Evolutionary conservation across 2,329 filamentous ascomycete species (phyloP).

Genomic region (Tympanopsis confertula): DNA sequence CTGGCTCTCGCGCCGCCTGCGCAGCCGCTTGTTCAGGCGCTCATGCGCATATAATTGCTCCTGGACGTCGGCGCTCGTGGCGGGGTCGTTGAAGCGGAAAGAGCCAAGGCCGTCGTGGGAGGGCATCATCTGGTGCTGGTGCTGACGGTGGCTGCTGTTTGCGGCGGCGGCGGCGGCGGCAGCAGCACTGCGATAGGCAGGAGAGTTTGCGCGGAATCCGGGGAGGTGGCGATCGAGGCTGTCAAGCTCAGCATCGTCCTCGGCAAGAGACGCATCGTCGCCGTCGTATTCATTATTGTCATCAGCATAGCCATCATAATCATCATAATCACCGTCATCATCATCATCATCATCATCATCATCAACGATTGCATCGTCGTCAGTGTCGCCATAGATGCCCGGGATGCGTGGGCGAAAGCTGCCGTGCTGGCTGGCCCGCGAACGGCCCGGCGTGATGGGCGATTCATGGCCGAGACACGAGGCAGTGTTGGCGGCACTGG

Average conservation of each 20-base stretch:
- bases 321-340: slow-evolving; percentile 13
- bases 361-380: slow-evolving; percentile 24
- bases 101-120: slow-evolving; percentile 84
- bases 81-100: slow-evolving; percentile 55
- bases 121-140: slow-evolving; percentile 64
- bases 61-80: slow-evolving; percentile 48
- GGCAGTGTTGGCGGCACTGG: slow-evolving; percentile 45
- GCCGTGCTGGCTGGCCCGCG: slow-evolving; percentile 68
- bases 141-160: slow-evolving; percentile 34
- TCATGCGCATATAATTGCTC: slow-evolving; percentile 86
- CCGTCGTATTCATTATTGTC: background rate
- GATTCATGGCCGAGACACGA: slow-evolving; percentile 58
- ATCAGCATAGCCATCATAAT: background rate
- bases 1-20: slow-evolving; percentile 41
- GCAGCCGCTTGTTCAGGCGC: slow-evolving; percentile 63
- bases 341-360: slow-evolving; percentile 32
- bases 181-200: slow-evolving; percentile 22
- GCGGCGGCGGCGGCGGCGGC: slow-evolving; percentile 23
- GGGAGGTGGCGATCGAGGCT: slow-evolving; percentile 86
- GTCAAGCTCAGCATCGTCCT: slow-evolving; percentile 73
- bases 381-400: slow-evolving; percentile 20
- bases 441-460: slow-evolving; percentile 56
- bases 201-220: slow-evolving; percentile 61
- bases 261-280: slow-evolving; percentile 11
- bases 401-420: slow-evolving; percentile 39